Evolutionary conservation across 768 basidiomycete genomes (phyloP).

Genomic region (Lentinus brumalis): DNA sequence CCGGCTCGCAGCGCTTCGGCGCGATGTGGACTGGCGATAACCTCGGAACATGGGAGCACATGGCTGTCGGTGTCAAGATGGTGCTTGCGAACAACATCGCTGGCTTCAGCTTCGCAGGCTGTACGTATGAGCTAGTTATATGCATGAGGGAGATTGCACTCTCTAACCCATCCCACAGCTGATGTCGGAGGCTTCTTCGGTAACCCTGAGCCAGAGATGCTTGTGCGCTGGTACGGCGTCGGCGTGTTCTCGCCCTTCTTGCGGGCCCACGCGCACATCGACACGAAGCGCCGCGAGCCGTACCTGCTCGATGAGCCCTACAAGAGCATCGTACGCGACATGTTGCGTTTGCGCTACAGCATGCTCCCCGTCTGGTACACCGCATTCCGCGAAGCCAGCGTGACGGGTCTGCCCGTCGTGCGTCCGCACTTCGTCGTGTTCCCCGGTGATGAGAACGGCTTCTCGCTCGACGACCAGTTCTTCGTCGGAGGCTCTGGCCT

Average conservation of each 20-base stretch:
- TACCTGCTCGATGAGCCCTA: conserved; percentile 90
- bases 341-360: conserved; percentile 79
- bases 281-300: conserved; percentile 96
- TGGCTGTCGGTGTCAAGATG: conserved; percentile 93
- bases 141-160: not conserved
- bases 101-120: conserved; percentile 89
- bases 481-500: conserved; percentile 88
- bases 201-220: conserved; percentile 92
- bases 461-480: conserved; percentile 91
- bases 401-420: conserved; percentile 79
- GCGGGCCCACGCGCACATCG: conserved; percentile 97
- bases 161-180: conserved; percentile 49
- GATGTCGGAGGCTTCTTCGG: conserved; percentile 99
- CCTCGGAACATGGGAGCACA: conserved; percentile 96
- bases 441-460: conserved; percentile 86
- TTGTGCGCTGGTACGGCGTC: conserved; percentile 96
- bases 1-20: conserved; percentile 93
- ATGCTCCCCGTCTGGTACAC: conserved; percentile 96
- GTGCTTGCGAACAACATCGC: conserved; percentile 84
- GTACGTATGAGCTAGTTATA: conserved; percentile 48
- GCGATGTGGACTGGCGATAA: conserved; percentile 99
- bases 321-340: conserved; percentile 77
- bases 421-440: conserved; percentile 95
- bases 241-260: conserved; percentile 97
- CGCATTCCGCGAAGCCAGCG: conserved; percentile 88